A percentile compares a stretch with the other conserved stretches of the same genome.
Evolutionary conservation across 1,284 basidiomycete species (phyloP).

Genomic region (Marasmius tenuissimus): DNA sequence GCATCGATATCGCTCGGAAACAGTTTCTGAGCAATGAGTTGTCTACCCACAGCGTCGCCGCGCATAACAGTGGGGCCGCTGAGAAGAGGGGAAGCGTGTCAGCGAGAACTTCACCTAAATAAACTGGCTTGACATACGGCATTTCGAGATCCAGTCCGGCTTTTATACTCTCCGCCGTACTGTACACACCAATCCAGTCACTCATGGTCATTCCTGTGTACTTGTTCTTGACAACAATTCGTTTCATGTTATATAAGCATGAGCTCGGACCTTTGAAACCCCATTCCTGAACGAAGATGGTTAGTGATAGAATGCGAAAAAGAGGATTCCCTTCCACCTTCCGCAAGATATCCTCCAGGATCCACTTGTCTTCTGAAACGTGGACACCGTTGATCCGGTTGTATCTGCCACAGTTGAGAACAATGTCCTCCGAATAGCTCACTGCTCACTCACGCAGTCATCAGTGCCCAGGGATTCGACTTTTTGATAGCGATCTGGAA

Average conservation of each 20-base stretch:
- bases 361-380: conserved; percentile 43
- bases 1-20: conserved; percentile 37
- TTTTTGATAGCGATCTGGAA: conserved; percentile 45
- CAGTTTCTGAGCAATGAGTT: conserved; percentile 40
- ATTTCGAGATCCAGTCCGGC: conserved; percentile 63
- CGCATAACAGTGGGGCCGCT: conserved; percentile 48
- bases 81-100: not conserved
- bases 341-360: conserved; percentile 48
- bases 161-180: conserved; percentile 47
- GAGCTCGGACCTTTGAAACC: conserved; percentile 34
- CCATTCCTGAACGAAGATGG: conserved; percentile 37
- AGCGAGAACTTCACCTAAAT: not conserved
- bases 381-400: conserved; percentile 54
- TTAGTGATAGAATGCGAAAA: not conserved
- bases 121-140: conserved; percentile 31
- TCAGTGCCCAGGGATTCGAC: conserved; percentile 44
- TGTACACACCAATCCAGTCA: conserved; percentile 56
- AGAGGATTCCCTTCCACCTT: conserved; percentile 23
- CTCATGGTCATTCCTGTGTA: conserved; percentile 42
- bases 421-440: too few species aligned
- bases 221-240: not conserved
- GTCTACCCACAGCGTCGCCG: conserved; percentile 41
- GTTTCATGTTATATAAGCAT: not conserved
- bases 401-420: conserved; percentile 25
- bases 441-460: conserved; percentile 28